Evolutionary conservation across 2,329 filamentous ascomycete genomes (phyloP).

Genomic region (Fusarium armeniacum): DNA sequence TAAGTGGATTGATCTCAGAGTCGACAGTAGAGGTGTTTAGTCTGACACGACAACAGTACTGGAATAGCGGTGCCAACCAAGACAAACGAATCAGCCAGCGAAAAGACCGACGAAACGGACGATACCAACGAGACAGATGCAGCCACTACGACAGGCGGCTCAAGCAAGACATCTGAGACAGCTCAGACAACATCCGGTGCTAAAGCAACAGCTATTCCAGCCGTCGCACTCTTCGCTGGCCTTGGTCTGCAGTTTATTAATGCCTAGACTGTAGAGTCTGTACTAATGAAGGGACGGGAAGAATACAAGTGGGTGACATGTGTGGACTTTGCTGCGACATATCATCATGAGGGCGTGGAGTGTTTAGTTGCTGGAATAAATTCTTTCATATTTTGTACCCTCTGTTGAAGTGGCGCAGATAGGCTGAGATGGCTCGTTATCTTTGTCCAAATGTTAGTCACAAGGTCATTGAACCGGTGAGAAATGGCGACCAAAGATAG

Average conservation of each 20-base stretch:
- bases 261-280: background rate
- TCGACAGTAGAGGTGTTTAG: rapidly evolving
- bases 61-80: background rate
- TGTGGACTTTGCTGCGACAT: background rate
- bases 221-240: background rate
- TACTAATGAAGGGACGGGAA: background rate
- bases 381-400: background rate
- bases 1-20: background rate
- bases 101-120: background rate
- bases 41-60: background rate
- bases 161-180: background rate
- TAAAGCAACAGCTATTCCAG: background rate
- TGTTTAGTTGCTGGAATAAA: background rate
- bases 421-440: rapidly evolving
- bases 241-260: slow-evolving; percentile 1
- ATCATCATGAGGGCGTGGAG: background rate
- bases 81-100: background rate
- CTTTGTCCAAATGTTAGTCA: background rate
- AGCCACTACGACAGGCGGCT: rapidly evolving
- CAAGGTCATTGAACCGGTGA: background rate
- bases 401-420: background rate
- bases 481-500: too few relatives aligned
- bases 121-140: background rate
- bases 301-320: background rate
- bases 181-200: background rate